phyloP scores from a whole-genome alignment of 2,329 filamentous ascomycete genomes.

The Nemania bipapillata region DNA sequence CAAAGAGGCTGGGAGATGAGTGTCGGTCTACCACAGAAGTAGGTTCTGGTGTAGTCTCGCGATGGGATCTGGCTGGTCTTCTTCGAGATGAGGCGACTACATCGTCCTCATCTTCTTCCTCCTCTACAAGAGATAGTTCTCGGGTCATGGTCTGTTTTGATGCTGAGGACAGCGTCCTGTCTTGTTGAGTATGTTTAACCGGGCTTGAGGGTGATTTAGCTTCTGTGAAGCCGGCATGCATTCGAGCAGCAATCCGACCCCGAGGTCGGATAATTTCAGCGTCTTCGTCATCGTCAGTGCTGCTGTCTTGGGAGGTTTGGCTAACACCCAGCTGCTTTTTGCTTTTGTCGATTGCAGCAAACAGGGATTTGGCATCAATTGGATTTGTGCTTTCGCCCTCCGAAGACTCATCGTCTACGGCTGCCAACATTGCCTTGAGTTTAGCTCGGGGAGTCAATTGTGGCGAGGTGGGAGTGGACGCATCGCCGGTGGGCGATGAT shows the following conservation, averaged over 20 bases:
- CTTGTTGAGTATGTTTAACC: conserved; percentile 16
- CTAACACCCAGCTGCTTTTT: conserved; percentile 32
- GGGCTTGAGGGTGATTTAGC: conserved; percentile 20
- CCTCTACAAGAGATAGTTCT: conserved; percentile 15
- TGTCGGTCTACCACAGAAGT: conserved; percentile 48
- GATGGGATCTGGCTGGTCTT: conserved; percentile 42
- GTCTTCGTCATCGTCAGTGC: conserved; percentile 54
- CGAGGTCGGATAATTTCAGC: conserved; percentile 57
- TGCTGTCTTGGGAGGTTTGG: conserved; percentile 48
- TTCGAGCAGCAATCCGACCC: conserved; percentile 53
- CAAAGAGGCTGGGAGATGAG: conserved; percentile 66
- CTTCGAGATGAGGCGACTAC: conserved; percentile 42
- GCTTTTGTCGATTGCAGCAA: conserved; percentile 43
- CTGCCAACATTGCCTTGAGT: conserved; percentile 64
- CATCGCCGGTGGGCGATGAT: conserved; percentile 58
- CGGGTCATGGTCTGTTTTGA: conserved; percentile 31
- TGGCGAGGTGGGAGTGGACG: conserved; percentile 58
- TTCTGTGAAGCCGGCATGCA: conserved; percentile 44
- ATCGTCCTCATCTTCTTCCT: conserved; percentile 49
- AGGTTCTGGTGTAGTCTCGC: conserved; percentile 46
- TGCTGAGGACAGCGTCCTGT: conserved; percentile 16
- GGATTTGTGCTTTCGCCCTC: conserved; percentile 55
- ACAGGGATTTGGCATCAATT: conserved; percentile 44
- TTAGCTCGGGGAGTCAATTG: conserved; percentile 65
- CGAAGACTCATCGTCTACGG: conserved; percentile 58